These are phyloP conservation scores for Penicillium roqueforti DNA, from an alignment of 495 filamentous ascomycete species.

Conservation along the genomic window DNA sequence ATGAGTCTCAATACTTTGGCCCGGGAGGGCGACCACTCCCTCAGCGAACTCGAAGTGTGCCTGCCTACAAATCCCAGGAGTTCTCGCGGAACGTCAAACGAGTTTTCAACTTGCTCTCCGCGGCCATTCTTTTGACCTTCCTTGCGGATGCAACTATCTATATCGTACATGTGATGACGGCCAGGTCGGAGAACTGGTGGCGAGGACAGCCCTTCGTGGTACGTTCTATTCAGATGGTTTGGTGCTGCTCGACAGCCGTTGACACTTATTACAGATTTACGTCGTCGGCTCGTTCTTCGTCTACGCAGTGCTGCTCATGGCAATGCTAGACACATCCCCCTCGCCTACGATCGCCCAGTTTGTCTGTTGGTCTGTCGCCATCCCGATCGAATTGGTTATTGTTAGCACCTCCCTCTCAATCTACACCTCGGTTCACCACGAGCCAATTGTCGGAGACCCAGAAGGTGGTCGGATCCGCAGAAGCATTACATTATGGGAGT, in stretches of 20 bases:
- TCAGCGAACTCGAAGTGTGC: slow-evolving; percentile 42
- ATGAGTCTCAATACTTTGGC: slow-evolving; percentile 45
- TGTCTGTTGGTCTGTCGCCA: slow-evolving; percentile 65
- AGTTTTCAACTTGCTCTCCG: slow-evolving; percentile 71
- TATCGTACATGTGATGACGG: slow-evolving; percentile 66
- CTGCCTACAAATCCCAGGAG: slow-evolving; percentile 37
- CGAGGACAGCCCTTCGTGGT: slow-evolving; percentile 81
- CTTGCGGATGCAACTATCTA: slow-evolving; percentile 70
- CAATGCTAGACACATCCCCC: slow-evolving; percentile 71
- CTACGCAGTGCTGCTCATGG: slow-evolving; percentile 68
- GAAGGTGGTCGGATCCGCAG: slow-evolving; percentile 39
- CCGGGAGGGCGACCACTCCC: slow-evolving; percentile 83
- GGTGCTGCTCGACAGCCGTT: neutral
- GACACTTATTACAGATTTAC: slow-evolving; percentile 59
- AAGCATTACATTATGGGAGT: slow-evolving; percentile 62
- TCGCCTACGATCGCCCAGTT: slow-evolving; percentile 71
- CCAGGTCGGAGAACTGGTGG: slow-evolving; percentile 76
- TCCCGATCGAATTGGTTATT: slow-evolving; percentile 64
- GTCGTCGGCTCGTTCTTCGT: slow-evolving; percentile 73
- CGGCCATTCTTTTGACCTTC: slow-evolving; percentile 64
- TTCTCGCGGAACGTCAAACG: slow-evolving; percentile 58
- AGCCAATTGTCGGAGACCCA: slow-evolving; percentile 55
- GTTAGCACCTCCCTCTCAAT: slow-evolving; percentile 59
- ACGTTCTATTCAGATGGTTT: slow-evolving; percentile 36
- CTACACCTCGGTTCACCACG: slow-evolving; percentile 56